Percentiles rank a stretch among this genome's conserved stretches.
Conservation (phyloP, 129 eudicot species). For the Smallanthus sonchifolius region DNA sequence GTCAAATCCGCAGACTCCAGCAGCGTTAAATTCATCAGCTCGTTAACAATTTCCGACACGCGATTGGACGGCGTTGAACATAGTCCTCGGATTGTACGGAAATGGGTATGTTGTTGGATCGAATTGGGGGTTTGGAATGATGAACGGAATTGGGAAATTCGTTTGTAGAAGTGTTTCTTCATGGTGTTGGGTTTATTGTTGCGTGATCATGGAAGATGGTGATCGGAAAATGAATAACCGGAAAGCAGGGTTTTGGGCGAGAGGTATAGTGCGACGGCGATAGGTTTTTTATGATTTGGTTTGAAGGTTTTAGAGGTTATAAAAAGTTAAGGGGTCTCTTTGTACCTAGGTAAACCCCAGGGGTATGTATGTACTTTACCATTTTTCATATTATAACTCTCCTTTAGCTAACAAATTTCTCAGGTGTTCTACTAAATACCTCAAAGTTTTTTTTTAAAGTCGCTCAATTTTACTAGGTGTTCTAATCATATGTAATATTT, state of each 20-base stretch:
- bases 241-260: conserved; percentile 22
- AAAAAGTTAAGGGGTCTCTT: background rate
- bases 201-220: conserved; percentile 25
- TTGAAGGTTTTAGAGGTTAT: conserved; percentile 19
- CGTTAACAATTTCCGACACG: conserved; percentile 59
- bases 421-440: too few species aligned
- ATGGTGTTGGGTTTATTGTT: conserved; percentile 18
- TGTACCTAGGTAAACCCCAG: background rate
- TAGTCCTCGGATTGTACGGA: conserved; percentile 24
- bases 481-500: too few species aligned
- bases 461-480: too few species aligned
- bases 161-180: conserved; percentile 25
- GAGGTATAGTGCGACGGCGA: conserved; percentile 24
- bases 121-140: background rate
- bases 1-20: conserved; percentile 67
- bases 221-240: conserved; percentile 11
- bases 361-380: background rate
- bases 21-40: conserved; percentile 51
- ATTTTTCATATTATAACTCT: too few species aligned
- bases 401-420: too few species aligned
- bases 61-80: conserved; percentile 45
- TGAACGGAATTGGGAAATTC: conserved; percentile 15
- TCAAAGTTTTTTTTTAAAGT: too few species aligned
- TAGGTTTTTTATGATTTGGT: conserved; percentile 20
- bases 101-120: conserved; percentile 17